These are phyloP conservation scores for Nymphaea colorata DNA, from an alignment of 164 flowering plant genomes.

Conservation along the genomic window DNA sequence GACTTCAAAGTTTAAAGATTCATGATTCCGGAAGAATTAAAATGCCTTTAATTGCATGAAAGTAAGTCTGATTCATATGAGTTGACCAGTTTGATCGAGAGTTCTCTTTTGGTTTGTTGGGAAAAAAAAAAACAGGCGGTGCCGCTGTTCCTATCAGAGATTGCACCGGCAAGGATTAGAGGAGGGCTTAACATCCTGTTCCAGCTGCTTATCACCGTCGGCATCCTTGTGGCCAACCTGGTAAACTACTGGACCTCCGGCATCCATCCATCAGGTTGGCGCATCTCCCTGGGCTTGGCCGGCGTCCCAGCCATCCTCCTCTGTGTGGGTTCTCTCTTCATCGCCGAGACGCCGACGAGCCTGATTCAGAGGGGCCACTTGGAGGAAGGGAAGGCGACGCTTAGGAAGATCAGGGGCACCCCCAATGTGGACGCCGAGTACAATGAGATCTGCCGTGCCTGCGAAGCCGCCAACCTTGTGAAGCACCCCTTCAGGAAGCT, in stretches of 20 bases:
- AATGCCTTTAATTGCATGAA: too few species aligned
- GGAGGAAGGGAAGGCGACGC: constrained; percentile 12
- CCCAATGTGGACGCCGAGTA: constrained; percentile 18
- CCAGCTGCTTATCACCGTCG: constrained; percentile 28
- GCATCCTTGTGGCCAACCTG: constrained; percentile 26
- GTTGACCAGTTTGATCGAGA: too few species aligned
- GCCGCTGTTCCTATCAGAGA: too few species aligned
- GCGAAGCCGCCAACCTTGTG: constrained; percentile 12
- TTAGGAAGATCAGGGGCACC: constrained; percentile 17
- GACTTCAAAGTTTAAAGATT: too few species aligned
- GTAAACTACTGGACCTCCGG: constrained; percentile 17
- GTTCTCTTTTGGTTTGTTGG: too few species aligned
- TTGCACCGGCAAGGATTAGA: neutral
- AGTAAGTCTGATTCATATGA: too few species aligned
- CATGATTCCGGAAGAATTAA: too few species aligned
- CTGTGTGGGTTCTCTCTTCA: constrained; percentile 15
- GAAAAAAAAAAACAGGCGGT: too few species aligned
- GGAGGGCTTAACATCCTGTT: constrained; percentile 29
- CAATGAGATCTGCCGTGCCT: constrained; percentile 9
- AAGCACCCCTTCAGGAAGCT: constrained; percentile 14
- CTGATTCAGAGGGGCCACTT: constrained; percentile 18
- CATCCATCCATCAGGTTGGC: constrained; percentile 23
- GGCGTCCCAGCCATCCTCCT: constrained; percentile 21
- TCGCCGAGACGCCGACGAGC: constrained; percentile 34
- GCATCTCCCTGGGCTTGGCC: constrained; percentile 22